Evolutionary conservation across 1,284 basidiomycete species (phyloP).

Genomic region (Cystobasidium pallidum): DNA sequence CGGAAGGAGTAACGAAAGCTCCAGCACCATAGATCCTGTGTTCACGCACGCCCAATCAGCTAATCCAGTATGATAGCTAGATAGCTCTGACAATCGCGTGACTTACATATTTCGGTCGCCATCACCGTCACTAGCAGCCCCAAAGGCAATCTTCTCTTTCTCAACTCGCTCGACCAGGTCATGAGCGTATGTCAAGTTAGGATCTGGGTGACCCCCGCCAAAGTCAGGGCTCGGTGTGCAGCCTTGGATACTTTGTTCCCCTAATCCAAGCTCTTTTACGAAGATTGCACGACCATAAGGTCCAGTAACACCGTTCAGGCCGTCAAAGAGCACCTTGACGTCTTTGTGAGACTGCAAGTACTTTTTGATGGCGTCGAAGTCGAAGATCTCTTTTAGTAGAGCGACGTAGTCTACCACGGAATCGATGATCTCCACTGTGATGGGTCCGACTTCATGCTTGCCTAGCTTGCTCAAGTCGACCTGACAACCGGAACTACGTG

Average conservation of each 20-base stretch:
- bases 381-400: constrained; percentile 87
- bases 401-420: constrained; percentile 86
- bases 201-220: constrained; percentile 95
- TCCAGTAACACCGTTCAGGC: constrained; percentile 93
- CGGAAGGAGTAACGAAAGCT: constrained; percentile 96
- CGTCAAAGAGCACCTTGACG: constrained; percentile 93
- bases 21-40: constrained; percentile 99
- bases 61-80: not conserved
- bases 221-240: constrained; percentile 90
- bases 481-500: constrained; percentile 57
- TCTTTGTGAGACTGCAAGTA: constrained; percentile 72
- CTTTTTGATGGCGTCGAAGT: constrained; percentile 86
- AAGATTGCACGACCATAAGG: constrained; percentile 93
- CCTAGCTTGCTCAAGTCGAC: constrained; percentile 85
- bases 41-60: not conserved
- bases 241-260: constrained; percentile 78
- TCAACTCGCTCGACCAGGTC: constrained; percentile 91
- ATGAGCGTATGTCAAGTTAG: constrained; percentile 97
- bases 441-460: constrained; percentile 75
- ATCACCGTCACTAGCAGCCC: constrained; percentile 95
- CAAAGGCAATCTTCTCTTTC: constrained; percentile 81
- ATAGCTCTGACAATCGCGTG: not conserved
- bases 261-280: constrained; percentile 78
- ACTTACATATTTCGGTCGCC: constrained; percentile 90
- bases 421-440: constrained; percentile 89